phyloP scores from a whole-genome alignment of 306 rosid species.

The Quercus alba region DNA sequence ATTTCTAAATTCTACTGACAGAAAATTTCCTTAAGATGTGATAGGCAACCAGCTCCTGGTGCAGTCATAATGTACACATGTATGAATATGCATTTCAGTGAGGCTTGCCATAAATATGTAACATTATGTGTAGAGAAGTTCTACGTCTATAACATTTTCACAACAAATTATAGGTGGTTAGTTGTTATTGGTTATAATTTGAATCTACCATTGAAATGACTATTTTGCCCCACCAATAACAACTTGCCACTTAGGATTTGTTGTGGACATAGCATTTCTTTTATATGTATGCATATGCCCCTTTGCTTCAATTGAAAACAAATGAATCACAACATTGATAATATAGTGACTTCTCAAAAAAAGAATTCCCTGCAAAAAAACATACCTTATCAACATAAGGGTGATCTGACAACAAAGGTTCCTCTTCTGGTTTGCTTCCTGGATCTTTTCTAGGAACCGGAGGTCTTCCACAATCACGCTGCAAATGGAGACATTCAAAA shows the following conservation, averaged over 20 bases:
- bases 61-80: neutral
- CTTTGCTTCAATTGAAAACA: neutral
- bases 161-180: too few species aligned
- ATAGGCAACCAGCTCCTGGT: neutral
- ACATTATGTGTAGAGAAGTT: too few species aligned
- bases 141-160: too few species aligned
- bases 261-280: too few species aligned
- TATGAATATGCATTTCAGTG: neutral
- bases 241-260: too few species aligned
- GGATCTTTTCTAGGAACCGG: slow-evolving; percentile 91
- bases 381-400: slow-evolving; percentile 87
- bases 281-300: neutral
- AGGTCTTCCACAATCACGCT: slow-evolving; percentile 92
- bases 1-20: neutral
- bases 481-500: slow-evolving; percentile 26
- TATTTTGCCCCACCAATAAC: too few species aligned
- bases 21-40: neutral
- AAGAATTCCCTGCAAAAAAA: slow-evolving; percentile 9
- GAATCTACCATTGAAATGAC: too few species aligned
- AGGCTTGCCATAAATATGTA: neutral
- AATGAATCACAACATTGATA: neutral
- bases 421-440: slow-evolving; percentile 83
- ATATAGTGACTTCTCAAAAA: slow-evolving; percentile 7
- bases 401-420: slow-evolving; percentile 79
- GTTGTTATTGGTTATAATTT: too few species aligned